phyloP scores from a whole-genome alignment of 1,284 basidiomycete species.

The Rhodotorula sp. region DNA sequence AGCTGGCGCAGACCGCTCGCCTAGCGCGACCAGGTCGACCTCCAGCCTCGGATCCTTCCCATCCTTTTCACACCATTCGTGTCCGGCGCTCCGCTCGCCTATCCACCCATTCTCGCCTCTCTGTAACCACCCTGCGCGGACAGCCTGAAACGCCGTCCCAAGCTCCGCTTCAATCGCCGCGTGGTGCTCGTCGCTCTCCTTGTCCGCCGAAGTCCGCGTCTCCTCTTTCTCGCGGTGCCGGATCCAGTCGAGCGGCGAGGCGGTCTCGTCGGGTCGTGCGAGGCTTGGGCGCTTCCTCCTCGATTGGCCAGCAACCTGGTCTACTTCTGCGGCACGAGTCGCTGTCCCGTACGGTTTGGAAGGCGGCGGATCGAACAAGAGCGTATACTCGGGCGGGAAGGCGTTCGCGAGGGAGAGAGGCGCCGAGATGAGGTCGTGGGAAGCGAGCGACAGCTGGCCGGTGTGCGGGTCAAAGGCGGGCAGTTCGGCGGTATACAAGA shows the following conservation, averaged over 20 bases:
- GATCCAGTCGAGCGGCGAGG: constrained; percentile 22
- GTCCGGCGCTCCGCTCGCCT: neutral
- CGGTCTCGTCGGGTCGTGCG: neutral
- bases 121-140: constrained; percentile 7
- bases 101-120: constrained; percentile 1
- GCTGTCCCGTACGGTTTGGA: constrained; percentile 6
- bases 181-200: constrained; percentile 26
- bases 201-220: constrained; percentile 12
- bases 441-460: constrained; percentile 15
- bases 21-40: constrained; percentile 14
- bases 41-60: neutral
- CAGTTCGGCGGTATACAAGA: constrained; percentile 12
- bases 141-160: constrained; percentile 19
- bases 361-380: constrained; percentile 15
- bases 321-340: rapidly evolving
- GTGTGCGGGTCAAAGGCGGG: constrained; percentile 21
- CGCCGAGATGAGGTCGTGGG: constrained; percentile 30
- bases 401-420: constrained; percentile 6
- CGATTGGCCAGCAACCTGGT: neutral
- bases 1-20: neutral
- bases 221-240: constrained; percentile 4
- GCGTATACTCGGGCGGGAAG: neutral
- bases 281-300: constrained; percentile 10
- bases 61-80: neutral
- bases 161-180: constrained; percentile 3